These are phyloP conservation scores for Podaxis sp. DNA, from an alignment of 768 basidiomycete genomes.

Conservation along the genomic window DNA sequence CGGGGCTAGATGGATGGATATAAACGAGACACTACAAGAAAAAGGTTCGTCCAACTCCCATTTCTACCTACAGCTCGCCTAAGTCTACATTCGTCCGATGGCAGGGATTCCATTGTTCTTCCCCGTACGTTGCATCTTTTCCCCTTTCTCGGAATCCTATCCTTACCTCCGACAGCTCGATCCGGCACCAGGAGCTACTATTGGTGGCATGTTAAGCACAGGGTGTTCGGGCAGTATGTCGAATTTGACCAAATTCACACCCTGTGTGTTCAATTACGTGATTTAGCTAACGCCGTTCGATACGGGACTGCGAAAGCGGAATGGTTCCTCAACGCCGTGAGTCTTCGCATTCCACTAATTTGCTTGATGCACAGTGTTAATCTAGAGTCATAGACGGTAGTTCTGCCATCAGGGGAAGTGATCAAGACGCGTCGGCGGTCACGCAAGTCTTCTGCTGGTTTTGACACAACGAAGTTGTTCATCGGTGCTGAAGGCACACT, in stretches of 20 bases:
- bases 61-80: not conserved
- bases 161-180: constrained; percentile 48
- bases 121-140: constrained; percentile 45
- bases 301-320: constrained; percentile 89
- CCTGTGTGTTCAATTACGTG: not conserved
- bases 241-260: not conserved
- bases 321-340: constrained; percentile 84
- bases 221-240: constrained; percentile 77
- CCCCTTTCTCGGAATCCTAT: not conserved
- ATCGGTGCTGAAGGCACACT: constrained; percentile 79
- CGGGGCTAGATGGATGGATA: constrained; percentile 65
- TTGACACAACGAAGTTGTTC: constrained; percentile 81
- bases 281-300: constrained; percentile 68
- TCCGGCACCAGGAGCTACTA: constrained; percentile 74
- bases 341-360: not conserved
- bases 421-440: constrained; percentile 82
- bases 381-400: constrained; percentile 61
- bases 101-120: constrained; percentile 78
- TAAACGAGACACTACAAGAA: constrained; percentile 63
- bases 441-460: constrained; percentile 85
- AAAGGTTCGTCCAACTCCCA: constrained; percentile 37
- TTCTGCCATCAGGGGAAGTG: constrained; percentile 83
- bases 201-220: constrained; percentile 84
- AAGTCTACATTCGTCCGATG: not conserved
- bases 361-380: not conserved